Evolutionary conservation across 306 rosid genomes (phyloP).

Genomic region (Cajanus cajan): DNA sequence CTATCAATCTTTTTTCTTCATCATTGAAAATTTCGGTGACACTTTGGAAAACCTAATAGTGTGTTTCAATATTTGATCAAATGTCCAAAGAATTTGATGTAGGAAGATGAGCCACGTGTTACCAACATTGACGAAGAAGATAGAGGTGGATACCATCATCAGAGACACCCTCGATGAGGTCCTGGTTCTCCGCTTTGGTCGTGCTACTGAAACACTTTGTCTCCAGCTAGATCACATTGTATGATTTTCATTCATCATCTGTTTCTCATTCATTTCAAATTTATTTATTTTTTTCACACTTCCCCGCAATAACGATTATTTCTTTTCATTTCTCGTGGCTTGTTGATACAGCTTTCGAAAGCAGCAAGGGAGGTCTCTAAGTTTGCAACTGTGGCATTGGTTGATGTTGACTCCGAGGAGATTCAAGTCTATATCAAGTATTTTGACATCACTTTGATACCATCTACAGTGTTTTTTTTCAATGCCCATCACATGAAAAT

Average conservation of each 20-base stretch:
- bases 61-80: background rate
- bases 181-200: conserved; percentile 84
- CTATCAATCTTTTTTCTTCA: background rate
- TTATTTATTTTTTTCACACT: background rate
- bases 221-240: conserved; percentile 78
- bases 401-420: conserved; percentile 75
- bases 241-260: conserved; percentile 6
- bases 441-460: conserved; percentile 75
- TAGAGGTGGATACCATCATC: conserved; percentile 70
- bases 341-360: conserved; percentile 60
- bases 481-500: conserved; percentile 98
- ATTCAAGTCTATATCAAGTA: conserved; percentile 71
- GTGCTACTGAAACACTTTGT: conserved; percentile 57
- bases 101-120: conserved; percentile 40
- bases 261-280: background rate
- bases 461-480: conserved; percentile 86
- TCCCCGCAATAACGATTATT: background rate
- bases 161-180: conserved; percentile 80
- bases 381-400: conserved; percentile 72
- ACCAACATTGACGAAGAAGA: conserved; percentile 55
- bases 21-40: background rate
- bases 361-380: conserved; percentile 80
- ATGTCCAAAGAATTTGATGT: background rate
- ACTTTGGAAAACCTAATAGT: background rate
- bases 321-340: background rate